Conservation (phyloP, 1,139 yeast genomes). For the Ogataea hybrid region DNA sequence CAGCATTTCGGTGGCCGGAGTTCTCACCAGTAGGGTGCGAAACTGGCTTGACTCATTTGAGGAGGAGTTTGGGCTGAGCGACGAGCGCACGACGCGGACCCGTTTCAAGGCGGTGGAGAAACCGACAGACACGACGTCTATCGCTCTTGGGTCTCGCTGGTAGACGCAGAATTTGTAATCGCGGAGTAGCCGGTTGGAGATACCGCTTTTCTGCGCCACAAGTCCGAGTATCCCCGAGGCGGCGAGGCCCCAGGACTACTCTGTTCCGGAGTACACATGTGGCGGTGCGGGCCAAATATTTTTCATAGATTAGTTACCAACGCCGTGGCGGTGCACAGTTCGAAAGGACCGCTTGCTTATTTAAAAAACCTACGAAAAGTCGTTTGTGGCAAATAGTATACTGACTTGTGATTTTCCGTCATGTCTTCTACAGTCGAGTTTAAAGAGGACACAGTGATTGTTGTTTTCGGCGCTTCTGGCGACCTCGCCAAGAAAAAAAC, state of each 20-base stretch:
- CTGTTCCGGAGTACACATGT: constrained; percentile 6
- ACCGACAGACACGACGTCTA: constrained; percentile 45
- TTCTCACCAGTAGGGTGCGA: constrained; percentile 13
- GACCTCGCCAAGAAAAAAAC: constrained; percentile 97
- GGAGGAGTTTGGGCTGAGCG: constrained; percentile 32
- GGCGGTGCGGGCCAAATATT: constrained; percentile 4
- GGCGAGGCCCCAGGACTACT: constrained; percentile 4
- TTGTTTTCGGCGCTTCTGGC: constrained; percentile 96
- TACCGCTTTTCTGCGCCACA: constrained; percentile 11
- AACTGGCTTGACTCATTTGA: constrained; percentile 40
- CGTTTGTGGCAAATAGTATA: constrained; percentile 3
- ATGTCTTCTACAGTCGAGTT: constrained; percentile 34
- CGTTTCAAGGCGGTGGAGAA: constrained; percentile 51
- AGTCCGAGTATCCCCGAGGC: constrained; percentile 8
- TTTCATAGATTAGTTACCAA: background rate
- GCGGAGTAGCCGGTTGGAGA: constrained; percentile 4
- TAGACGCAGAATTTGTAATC: constrained; percentile 14
- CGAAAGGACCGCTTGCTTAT: constrained; percentile 5
- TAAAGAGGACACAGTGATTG: constrained; percentile 66
- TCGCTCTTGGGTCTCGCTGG: constrained; percentile 36
- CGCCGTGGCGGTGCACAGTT: constrained; percentile 6
- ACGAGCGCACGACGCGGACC: constrained; percentile 43
- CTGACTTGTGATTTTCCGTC: background rate
- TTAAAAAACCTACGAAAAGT: constrained; percentile 2
- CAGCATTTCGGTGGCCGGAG: constrained; percentile 18